These are phyloP conservation scores for Rhodomyrtus psidioides DNA, from an alignment of 441 rosid genomes.

Conservation along the genomic window DNA sequence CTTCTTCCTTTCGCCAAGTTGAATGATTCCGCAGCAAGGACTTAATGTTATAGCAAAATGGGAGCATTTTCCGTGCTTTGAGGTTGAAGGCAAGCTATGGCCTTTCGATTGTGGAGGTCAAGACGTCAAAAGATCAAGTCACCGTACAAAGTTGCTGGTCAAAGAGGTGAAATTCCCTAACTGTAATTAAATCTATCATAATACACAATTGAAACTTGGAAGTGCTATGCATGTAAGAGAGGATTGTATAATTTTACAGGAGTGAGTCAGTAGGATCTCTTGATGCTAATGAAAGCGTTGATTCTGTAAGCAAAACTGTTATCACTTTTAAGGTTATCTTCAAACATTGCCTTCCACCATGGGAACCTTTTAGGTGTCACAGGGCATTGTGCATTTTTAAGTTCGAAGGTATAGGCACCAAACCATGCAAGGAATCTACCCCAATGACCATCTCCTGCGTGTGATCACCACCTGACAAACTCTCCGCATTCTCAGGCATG, in stretches of 20 bases:
- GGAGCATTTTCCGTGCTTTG: neutral
- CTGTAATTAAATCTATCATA: neutral
- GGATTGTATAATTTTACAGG: neutral
- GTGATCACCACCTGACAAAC: neutral
- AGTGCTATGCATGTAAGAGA: neutral
- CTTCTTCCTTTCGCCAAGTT: slow-evolving; percentile 13
- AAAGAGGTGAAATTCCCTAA: neutral
- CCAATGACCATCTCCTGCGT: no score
- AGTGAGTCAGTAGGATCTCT: neutral
- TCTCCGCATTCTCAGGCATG: neutral
- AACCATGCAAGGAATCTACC: no score
- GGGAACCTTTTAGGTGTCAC: neutral
- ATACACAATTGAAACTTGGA: neutral
- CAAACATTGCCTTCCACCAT: neutral
- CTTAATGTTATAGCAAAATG: neutral
- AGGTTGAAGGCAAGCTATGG: neutral
- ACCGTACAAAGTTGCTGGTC: neutral
- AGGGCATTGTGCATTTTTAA: neutral
- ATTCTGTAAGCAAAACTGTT: neutral
- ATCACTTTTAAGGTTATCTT: neutral
- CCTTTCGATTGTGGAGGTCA: neutral
- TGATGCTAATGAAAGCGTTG: neutral
- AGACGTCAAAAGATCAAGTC: neutral
- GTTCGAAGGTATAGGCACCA: neutral
- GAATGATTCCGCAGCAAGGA: neutral